phyloP scores from a whole-genome alignment of 805 yeast species.

The Candida vaughaniae region DNA sequence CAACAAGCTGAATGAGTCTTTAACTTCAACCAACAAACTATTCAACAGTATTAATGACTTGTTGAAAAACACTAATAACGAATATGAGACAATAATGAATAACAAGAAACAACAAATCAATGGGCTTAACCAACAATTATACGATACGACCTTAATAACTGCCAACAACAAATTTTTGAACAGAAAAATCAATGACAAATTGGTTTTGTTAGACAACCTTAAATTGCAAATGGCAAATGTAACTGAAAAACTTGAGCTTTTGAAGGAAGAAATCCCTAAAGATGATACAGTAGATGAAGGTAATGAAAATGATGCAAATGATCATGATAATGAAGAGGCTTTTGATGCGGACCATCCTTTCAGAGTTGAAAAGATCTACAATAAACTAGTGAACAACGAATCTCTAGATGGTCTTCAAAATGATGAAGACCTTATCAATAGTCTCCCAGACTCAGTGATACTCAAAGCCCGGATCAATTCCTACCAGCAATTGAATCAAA shows the following conservation, averaged over 20 bases:
- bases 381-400: conserved; percentile 40
- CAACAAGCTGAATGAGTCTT: conserved; percentile 6
- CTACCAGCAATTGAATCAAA: conserved; percentile 66
- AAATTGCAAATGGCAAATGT: conserved; percentile 45
- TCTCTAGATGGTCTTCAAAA: conserved; percentile 21
- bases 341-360: conserved; percentile 94
- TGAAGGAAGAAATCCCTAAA: conserved; percentile 35
- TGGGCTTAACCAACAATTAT: conserved; percentile 33
- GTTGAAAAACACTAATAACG: conserved; percentile 34
- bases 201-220: conserved; percentile 47
- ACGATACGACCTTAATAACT: conserved; percentile 41
- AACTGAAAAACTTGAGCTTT: conserved; percentile 32
- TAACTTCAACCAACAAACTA: conserved; percentile 27
- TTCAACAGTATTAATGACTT: conserved; percentile 41
- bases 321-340: conserved; percentile 57
- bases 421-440: conserved; percentile 23
- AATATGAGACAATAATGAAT: conserved; percentile 37
- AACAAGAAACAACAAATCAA: conserved; percentile 36
- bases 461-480: conserved; percentile 80
- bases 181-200: conserved; percentile 36
- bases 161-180: conserved; percentile 41
- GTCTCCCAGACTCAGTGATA: conserved; percentile 47
- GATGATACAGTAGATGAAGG: conserved; percentile 23
- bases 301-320: conserved; percentile 36
- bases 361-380: conserved; percentile 59